Base-by-base conservation (phyloP, 768 basidiomycete species). In the Mycena leptocephala region DNA sequence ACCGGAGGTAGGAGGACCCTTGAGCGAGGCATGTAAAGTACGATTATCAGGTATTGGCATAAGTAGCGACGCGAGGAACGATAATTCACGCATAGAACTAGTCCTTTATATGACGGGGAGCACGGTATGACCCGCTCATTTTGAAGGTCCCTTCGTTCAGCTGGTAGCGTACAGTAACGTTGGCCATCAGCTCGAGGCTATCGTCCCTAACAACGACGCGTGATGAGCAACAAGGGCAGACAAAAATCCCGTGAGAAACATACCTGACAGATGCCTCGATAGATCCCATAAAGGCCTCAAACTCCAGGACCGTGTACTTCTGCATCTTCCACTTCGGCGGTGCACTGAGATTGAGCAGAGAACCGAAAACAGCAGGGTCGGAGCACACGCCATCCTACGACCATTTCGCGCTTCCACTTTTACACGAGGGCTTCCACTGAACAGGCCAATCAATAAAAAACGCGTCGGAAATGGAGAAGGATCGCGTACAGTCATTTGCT, bases 111-210 rank as follows among this genome's bases (percentile, higher is more conserved):
- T 75, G 74, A 56, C 68, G 74, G 35, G 55, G 74, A 14, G 67
- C 67, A 26, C 88, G 87, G 67, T 89, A 88, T 11, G 86, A 82
- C 26, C 88, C 88, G 72, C 87, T 89, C 77, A 89, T 85, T 78
- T 88, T 89, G 83, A 89, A 88, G 69, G 88, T 85, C 62, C 88
- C 87, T 9, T 81, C 79, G n/a, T 87, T 87, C 0, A 81, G 82
- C 83, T 78, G 70, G 30, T 85, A 88, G 72, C 86, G 87, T 39
- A 88, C 72, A 35, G 83, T 88, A 72, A 89, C 84, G 30, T 87
- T 82, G 22, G 84, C 85, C 3, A 83, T 85, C 51, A 89, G 80
- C 9, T 73, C 79, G 24, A 89, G 78, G 5, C 76, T 5, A 62
- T 71, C 72, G 63, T 89, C 87, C 48, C 86, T 88, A 18, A 5